Evolutionary conservation across 148 eudicot species (phyloP), one percentile per base, ranked within the genome.

Genomic region (Heliamphora exappendiculata): DNA sequence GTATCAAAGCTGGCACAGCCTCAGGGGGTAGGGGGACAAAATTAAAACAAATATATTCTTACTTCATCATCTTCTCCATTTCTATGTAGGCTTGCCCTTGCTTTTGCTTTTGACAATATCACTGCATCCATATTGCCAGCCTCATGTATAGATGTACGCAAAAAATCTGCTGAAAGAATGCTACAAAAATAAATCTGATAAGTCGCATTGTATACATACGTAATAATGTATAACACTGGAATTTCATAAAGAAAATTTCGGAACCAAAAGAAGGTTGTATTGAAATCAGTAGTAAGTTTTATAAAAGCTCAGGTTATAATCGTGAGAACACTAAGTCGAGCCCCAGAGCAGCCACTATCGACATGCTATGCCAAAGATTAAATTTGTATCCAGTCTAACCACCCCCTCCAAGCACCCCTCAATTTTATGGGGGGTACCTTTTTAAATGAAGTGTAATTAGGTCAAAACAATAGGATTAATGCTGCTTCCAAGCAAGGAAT

Each of bases 121-220:
- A 84, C 54, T 73, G 76, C 82, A 86, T 92, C 97, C 82, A 78
- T 77, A 78, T 86, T 79, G 67, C 92, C 90, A 78, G 87, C 81
- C 83, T 86, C 94, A 44, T 82, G 91, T 53, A 86, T 67, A 78
- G 99, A 89, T 77, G 90, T 87, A 78, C 86, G 98, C 90, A 95
- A 82, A 89, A 95, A 95, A 85, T 95, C 99, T 88, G 96, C 96
- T 87, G 99, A 92, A 89, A 95, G 99, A 91, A 93, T 91, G 93
- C 99, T 95, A 93, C 98, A 95, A 85, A 84, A 91, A 89, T 83
- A 85, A 89, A 93, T 84, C 76, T 78, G 78, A 84, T 86, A 80
- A 91, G 98, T 85, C 85, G 86, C 79, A 76, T 54, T 68, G 81
- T 57, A 75, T 47, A 54, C n/a, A 36, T 20, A 31, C 39, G 28